Percentiles rank a stretch among this genome's conserved stretches.
Evolutionary conservation across 257 asterid genomes (phyloP).

Genomic region (Solanum boliviense): DNA sequence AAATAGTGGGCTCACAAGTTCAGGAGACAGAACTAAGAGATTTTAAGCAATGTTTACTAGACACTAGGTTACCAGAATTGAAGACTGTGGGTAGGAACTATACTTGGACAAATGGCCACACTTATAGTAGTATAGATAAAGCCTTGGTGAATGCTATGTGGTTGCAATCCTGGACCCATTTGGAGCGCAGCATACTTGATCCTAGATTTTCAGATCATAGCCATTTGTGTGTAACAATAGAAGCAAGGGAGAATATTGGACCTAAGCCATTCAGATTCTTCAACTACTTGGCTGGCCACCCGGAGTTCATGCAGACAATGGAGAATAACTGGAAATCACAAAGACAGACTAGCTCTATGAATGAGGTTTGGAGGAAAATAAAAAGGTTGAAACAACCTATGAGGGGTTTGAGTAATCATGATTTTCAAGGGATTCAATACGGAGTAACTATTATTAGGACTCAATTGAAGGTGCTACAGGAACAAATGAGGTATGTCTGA

Average conservation of each 20-base stretch:
- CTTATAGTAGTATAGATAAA: not conserved
- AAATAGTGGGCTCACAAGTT: not conserved
- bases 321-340: not conserved
- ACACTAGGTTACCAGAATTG: no score
- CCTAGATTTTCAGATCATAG: not conserved
- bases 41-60: not conserved
- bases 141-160: not conserved
- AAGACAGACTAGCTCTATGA: not conserved
- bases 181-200: not conserved
- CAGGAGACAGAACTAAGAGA: not conserved
- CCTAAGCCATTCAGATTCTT: not conserved
- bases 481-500: not conserved
- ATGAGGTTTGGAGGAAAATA: no score
- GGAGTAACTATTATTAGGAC: no score
- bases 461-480: not conserved
- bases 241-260: not conserved
- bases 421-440: not conserved
- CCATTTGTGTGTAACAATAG: not conserved
- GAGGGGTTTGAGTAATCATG: not conserved
- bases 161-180: not conserved
- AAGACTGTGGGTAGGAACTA: not conserved
- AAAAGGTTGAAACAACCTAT: no score
- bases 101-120: not conserved
- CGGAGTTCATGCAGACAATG: not conserved
- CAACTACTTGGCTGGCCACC: not conserved